These are phyloP conservation scores for Sindora glabra DNA, from an alignment of 306 rosid genomes.

Conservation along the genomic window DNA sequence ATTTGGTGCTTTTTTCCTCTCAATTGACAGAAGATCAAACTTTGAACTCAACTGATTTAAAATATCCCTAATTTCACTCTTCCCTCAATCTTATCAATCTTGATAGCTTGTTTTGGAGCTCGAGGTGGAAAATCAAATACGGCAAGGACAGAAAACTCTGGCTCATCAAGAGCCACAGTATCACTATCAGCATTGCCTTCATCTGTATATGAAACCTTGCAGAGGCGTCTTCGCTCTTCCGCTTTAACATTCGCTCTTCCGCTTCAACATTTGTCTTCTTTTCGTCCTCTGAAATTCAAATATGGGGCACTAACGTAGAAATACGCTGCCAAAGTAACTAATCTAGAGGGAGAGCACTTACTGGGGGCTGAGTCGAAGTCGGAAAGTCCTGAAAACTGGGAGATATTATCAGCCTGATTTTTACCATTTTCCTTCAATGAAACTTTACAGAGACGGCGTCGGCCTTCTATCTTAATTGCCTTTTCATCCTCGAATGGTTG, in stretches of 20 bases:
- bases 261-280: conserved; percentile 51
- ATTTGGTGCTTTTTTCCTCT: conserved; percentile 34
- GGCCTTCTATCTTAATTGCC: conserved; percentile 18
- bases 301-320: background rate
- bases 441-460: background rate
- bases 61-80: conserved; percentile 71
- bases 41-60: conserved; percentile 58
- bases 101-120: background rate
- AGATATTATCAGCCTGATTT: background rate
- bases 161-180: conserved; percentile 22
- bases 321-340: background rate
- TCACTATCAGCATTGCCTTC: conserved; percentile 9
- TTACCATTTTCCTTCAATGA: background rate
- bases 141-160: conserved; percentile 20
- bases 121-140: conserved; percentile 55
- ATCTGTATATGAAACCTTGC: conserved; percentile 42
- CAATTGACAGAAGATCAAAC: conserved; percentile 65
- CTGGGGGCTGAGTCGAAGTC: conserved; percentile 19
- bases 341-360: conserved; percentile 1
- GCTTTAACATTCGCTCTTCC: conserved; percentile 62
- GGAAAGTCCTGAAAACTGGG: conserved; percentile 1
- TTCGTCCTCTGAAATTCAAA: conserved; percentile 26
- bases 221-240: conserved; percentile 74
- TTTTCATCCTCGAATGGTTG: conserved; percentile 4
- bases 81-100: conserved; percentile 23